Conservation (phyloP, 2,329 filamentous ascomycete species). For the Achaetomium macrosporum region DNA sequence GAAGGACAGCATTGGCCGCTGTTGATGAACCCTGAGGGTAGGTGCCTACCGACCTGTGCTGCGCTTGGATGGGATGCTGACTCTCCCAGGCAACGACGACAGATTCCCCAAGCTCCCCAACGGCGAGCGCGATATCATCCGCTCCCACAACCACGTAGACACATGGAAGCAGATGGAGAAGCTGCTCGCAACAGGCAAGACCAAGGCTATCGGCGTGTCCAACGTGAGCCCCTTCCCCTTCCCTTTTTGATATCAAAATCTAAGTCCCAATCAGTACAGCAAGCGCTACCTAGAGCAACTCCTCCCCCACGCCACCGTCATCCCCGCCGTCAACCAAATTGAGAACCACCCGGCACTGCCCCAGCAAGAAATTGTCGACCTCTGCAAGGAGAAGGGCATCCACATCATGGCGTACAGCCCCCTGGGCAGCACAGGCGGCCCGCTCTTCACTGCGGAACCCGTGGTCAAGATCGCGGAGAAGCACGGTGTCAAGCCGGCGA, state of each 20-base stretch:
- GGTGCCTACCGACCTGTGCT: not conserved
- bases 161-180: conserved; percentile 75
- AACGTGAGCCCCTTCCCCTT: conserved; percentile 38
- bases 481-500: conserved; percentile 53
- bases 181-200: conserved; percentile 54
- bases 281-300: conserved; percentile 50
- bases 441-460: conserved; percentile 57
- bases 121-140: conserved; percentile 67
- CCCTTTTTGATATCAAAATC: not conserved
- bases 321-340: conserved; percentile 65
- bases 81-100: conserved; percentile 53
- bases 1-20: conserved; percentile 66
- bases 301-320: conserved; percentile 44
- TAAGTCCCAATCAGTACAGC: conserved; percentile 40
- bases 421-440: conserved; percentile 58
- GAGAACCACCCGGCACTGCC: conserved; percentile 68
- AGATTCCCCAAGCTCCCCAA: conserved; percentile 69
- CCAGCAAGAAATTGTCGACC: conserved; percentile 65
- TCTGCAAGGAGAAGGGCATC: conserved; percentile 62
- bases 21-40: conserved; percentile 71
- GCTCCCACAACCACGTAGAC: conserved; percentile 62
- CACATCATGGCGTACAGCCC: conserved; percentile 67
- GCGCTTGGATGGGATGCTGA: not conserved
- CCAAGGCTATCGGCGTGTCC: conserved; percentile 48
- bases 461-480: conserved; percentile 60